Evolutionary conservation across 1,284 basidiomycete species (phyloP), one percentile per base, ranked within the genome.

Genomic region (Puccinia brachypodii): DNA sequence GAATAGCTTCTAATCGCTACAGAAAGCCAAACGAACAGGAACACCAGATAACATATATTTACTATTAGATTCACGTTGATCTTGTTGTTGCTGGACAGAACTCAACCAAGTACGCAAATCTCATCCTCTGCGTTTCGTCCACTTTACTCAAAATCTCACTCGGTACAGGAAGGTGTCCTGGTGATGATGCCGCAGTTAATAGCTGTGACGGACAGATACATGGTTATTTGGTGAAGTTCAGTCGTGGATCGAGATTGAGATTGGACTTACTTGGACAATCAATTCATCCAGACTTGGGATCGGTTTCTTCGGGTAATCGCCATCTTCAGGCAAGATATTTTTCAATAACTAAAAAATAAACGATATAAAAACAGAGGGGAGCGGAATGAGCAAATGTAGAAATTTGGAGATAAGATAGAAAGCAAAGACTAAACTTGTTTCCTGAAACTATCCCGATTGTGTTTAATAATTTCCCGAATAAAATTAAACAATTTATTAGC

Each of bases 401-500:
- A 40, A 16, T 7, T 36, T 9, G 44, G 8, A 47, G 3, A n/a
- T 25, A 9, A 22, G 38, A 31, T 22, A 42, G 42, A 71, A 3
- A 28, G 68, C 8, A 25, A n/a, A 13, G 16, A 71, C 42, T 8
- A n/a, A n/a, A 71, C 68, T 28, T 71, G 68, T 71, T 71, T 71
- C 28, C 68, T 44, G 44, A 71, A 71, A 22, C 68, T 71, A 40
- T 71, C 68, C 7, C 68, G 68, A n/a, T 71, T 71, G 28, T 71
- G 68, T 47, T 71, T 71, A n/a, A 71, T 71, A n/a, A 71, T 71
- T 50, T 71, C 68, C n/a, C 68, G 68, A n/a, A 71, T 71, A 22
- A 71, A 71, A 42, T 71, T 71, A 13, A 71, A 71, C 25, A 71
- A 28, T 47, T 71, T 71, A n/a, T 44, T 71, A 16, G 68, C 36